These are phyloP conservation scores for Sedum album DNA, from an alignment of 164 flowering plant genomes.

Conservation along the genomic window DNA sequence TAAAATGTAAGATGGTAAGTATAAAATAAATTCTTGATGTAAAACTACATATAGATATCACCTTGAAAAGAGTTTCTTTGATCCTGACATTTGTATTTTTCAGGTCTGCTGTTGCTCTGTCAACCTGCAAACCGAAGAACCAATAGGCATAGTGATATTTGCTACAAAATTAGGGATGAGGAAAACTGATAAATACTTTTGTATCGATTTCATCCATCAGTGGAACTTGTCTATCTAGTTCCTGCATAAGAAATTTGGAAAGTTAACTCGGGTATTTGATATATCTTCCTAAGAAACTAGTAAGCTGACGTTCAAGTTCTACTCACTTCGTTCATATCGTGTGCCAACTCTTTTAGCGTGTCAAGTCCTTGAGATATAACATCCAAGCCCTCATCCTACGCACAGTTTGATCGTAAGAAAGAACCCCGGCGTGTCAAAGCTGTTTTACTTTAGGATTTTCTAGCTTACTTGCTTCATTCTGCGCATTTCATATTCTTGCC, in stretches of 20 bases:
- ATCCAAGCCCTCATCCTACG: slow-evolving; percentile 47
- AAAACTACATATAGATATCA: background rate
- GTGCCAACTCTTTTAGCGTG: slow-evolving; percentile 21
- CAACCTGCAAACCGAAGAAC: slow-evolving; percentile 26
- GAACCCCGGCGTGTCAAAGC: background rate
- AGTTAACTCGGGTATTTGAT: background rate
- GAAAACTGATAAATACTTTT: too few relatives aligned
- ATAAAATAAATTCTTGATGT: background rate
- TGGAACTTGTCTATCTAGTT: background rate
- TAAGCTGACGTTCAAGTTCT: background rate
- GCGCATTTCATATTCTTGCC: background rate
- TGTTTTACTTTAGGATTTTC: background rate
- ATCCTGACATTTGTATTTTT: slow-evolving; percentile 37
- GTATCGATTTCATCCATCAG: background rate
- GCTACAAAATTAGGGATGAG: too few relatives aligned
- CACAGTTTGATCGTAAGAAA: slow-evolving; percentile 1
- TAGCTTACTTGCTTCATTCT: background rate
- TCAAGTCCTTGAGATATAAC: slow-evolving; percentile 42
- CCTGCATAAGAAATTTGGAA: background rate
- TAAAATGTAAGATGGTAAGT: background rate
- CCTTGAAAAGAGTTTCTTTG: slow-evolving; percentile 31
- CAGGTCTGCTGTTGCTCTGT: slow-evolving; percentile 28
- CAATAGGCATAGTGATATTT: too few relatives aligned
- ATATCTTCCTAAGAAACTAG: background rate
- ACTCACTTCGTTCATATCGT: background rate